Percentiles rank a stretch among this genome's conserved stretches.
Conservation (phyloP, 768 basidiomycete species). For the Tulasnella sp. region DNA sequence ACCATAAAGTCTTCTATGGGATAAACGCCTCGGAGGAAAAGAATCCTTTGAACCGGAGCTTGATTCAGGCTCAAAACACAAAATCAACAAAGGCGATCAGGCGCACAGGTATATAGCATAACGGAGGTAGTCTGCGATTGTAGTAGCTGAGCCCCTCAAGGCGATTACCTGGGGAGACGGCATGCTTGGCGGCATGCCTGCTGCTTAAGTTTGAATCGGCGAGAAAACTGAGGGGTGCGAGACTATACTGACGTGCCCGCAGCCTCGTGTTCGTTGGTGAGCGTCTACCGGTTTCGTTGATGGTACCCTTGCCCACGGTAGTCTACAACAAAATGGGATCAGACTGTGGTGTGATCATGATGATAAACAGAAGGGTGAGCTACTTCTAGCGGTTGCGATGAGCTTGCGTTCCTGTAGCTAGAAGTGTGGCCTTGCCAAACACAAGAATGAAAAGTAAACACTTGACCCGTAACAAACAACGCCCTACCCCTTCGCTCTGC, state of each 20-base stretch:
- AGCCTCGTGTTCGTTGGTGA: too few species aligned
- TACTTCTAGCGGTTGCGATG: too few species aligned
- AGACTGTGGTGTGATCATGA: too few species aligned
- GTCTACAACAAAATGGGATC: not conserved
- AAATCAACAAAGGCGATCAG: not conserved
- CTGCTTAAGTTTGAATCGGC: not conserved
- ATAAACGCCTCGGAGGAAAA: slow-evolving; percentile 15
- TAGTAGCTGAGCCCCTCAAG: slow-evolving; percentile 5
- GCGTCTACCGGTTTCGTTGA: too few species aligned
- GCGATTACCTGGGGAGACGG: slow-evolving; percentile 7
- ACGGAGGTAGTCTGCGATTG: slow-evolving; percentile 14
- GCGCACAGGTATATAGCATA: slow-evolving; percentile 15
- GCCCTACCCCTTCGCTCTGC: too few species aligned
- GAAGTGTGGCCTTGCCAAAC: too few species aligned
- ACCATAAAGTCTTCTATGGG: slow-evolving; percentile 14
- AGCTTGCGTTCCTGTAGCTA: too few species aligned
- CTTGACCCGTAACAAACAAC: too few species aligned
- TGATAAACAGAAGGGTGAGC: too few species aligned
- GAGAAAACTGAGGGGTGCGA: not conserved
- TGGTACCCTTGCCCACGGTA: not conserved
- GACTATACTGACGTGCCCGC: too few species aligned
- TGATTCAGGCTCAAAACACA: not conserved
- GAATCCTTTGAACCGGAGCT: slow-evolving; percentile 1
- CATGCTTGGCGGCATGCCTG: not conserved
- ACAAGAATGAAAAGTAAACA: too few species aligned